Evolutionary conservation across 2,329 filamentous ascomycete genomes (phyloP).

Genomic region (Botrytis tulipae): DNA sequence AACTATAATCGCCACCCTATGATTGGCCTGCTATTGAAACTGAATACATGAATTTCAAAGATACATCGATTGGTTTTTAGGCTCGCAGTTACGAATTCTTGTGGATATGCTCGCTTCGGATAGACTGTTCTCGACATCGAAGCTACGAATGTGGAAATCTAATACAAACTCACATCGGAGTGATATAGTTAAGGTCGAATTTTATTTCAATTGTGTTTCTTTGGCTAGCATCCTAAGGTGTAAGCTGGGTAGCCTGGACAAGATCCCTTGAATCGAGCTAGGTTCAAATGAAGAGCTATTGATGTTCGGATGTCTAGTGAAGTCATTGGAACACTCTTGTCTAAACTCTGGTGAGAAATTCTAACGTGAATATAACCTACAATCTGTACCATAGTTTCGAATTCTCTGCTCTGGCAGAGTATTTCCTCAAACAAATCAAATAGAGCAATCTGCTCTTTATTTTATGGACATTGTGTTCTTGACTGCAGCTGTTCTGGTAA

Average conservation of each 20-base stretch:
- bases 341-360: neutral
- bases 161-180: too few species aligned
- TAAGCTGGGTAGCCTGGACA: too few species aligned
- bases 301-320: neutral
- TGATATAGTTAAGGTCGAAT: neutral
- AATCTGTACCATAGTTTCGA: too few species aligned
- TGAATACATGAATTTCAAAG: neutral
- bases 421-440: neutral
- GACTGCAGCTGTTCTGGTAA: neutral
- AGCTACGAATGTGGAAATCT: neutral
- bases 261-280: neutral
- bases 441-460: neutral
- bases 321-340: too few species aligned
- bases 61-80: neutral
- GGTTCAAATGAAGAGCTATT: neutral
- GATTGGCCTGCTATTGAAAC: neutral
- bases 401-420: neutral
- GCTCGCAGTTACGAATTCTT: too few species aligned
- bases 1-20: neutral
- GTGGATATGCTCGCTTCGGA: neutral
- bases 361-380: neutral
- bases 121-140: neutral
- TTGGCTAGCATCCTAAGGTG: too few species aligned
- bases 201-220: neutral
- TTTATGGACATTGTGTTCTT: neutral